Evolutionary conservation across 495 filamentous ascomycete genomes (phyloP).

Genomic region (Hyphodiscus hymeniophilus): DNA sequence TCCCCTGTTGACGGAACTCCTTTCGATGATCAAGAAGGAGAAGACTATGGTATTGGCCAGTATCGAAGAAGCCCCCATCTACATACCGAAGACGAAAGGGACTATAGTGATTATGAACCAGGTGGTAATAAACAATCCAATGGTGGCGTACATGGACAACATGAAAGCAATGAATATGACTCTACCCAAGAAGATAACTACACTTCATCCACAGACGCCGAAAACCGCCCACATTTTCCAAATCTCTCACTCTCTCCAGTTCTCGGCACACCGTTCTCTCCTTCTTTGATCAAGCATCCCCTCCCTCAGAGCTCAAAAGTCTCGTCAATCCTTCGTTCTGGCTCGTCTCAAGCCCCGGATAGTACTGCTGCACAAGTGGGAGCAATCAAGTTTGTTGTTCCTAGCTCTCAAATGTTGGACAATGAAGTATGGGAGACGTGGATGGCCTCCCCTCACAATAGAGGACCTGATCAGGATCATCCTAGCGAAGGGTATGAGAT

Average conservation of each 20-base stretch:
- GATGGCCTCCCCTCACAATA: slow-evolving; percentile 2
- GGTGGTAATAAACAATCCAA: no score
- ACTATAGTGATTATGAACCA: no score
- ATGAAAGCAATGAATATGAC: no score
- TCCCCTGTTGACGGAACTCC: background rate
- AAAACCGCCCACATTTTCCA: no score
- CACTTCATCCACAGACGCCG: no score
- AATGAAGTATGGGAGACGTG: slow-evolving; percentile 22
- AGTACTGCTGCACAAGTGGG: slow-evolving; percentile 19
- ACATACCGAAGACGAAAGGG: background rate
- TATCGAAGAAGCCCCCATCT: background rate
- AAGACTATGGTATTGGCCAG: background rate
- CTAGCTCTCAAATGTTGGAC: slow-evolving; percentile 15
- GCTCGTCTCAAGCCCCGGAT: slow-evolving; percentile 5
- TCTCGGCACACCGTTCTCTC: no score
- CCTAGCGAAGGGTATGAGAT: background rate
- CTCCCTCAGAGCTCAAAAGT: slow-evolving; percentile 10
- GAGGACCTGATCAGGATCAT: background rate
- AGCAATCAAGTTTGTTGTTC: slow-evolving; percentile 2
- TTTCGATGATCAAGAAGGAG: background rate
- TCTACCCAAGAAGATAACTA: no score
- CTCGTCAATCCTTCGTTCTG: slow-evolving; percentile 5
- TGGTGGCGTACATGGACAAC: no score
- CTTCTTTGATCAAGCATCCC: slow-evolving; percentile 15
- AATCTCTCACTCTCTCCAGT: no score